Base-by-base conservation (phyloP, 78 protist species). In the Dictyostelium brefeldianum region DNA sequence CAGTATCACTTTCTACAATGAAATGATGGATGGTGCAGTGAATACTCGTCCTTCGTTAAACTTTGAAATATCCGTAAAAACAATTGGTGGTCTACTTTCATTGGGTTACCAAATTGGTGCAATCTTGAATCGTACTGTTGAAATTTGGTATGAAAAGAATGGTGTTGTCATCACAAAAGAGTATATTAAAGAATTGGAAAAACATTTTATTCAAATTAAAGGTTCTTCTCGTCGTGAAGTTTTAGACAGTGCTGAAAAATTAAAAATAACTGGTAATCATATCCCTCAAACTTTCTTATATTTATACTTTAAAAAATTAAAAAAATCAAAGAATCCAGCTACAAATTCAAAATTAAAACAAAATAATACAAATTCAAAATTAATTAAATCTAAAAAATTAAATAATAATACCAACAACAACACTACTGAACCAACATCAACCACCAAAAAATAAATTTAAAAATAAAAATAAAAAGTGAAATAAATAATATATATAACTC, bases 51-150 rank as follows among this genome's bases (percentile, higher is more conserved):
- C 89, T 53, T 78, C 89, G 5, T 46, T 91, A 11, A 84, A 91
- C 36, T 91, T 91, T 41, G 90, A 80, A 69, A 84, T 91, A 43
- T 91, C 95, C 4, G 95, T 91, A 9, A 91, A 91, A 69, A 91
- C 95, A 9, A 69, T 91, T 36, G 95, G 95, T 46, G 95, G 95
- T 46, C n/a, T 91, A 9, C 54, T 91, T 27, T 83, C 91, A 7
- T 67, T 91, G 4, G 95, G 95, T 14, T 91, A 91, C 69, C 95
- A 91, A 67, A 91, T 91, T 57, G 95, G 95, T 69, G 95, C 95
- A 2, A 81, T 80, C 17, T 41, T 91, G 18, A 80, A 80, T 56
- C 65, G 95, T 62, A 69, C 82, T 8, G 80, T 80, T 0, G 95
- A 90, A 73, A 82, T 90, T 69, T 90, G 83, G 83, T 87, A 90